Base-by-base conservation (phyloP, 2,329 filamentous ascomycete genomes). In the Fusarium keratoplasticum region DNA sequence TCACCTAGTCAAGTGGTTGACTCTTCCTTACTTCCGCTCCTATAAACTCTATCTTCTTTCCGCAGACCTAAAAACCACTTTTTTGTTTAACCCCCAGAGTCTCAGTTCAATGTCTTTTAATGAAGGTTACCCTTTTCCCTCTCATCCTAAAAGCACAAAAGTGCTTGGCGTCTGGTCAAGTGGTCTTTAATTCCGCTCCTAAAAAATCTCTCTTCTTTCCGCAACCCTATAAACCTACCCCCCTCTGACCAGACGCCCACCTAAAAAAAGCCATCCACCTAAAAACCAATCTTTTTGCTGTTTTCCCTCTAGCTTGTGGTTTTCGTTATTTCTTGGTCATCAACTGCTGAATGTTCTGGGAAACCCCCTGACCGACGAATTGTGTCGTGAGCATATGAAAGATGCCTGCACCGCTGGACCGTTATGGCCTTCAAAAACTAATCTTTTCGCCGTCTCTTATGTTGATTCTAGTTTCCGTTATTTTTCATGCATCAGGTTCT, bases 31-130 rank as follows among this genome's bases (percentile, higher is more conserved):
- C 5, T 27, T 6, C 44, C 44, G 14, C 22, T 25, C 44, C 44
- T 27, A 50, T 1, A 27, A 50, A 50, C 22, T 6, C 42, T 27
- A 16, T 47, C 42, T 47, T 47, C 42, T 47, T 20, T 47, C 14
- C 42, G 42, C 42, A 47, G 3, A 47, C 20, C 14, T 47, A 27
- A 47, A 47, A 47, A 47, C 42, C 42, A 27, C 42, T 50, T n/a
- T 50, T 27, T 50, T 50, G 11, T 38, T 6, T 7, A 14, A n/a
- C 20, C 20, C 13, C 42, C 14, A 25, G 42, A 44, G 4, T 16
- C 42, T 10, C 13, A 44, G 4, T 16, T 5, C 7, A 44, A 25
- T 7, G 14, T 6, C 14, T 10, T 25, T 25, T 47, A 47, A 16
- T 4, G 0, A 47, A 47, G 42, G 0, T 2, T 47, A 47, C 2